Evolutionary conservation across 2,329 filamentous ascomycete genomes (phyloP).

Genomic region (Fusarium graminum): DNA sequence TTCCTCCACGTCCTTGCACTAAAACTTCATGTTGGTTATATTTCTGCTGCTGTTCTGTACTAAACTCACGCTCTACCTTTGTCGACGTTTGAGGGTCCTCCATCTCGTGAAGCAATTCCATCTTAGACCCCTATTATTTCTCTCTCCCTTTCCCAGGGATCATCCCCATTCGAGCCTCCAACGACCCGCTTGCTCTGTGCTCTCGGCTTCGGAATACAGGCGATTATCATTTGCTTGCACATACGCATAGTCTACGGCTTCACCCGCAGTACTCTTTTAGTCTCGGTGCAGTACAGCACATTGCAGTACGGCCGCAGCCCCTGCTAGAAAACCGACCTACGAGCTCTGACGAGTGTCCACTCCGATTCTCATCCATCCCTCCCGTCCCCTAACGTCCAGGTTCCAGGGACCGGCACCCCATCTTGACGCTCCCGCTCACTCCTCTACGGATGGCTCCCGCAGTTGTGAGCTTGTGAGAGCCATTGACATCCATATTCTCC

Average conservation of each 20-base stretch:
- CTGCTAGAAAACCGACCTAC: constrained; percentile 25
- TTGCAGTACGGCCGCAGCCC: constrained; percentile 32
- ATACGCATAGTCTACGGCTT: constrained; percentile 16
- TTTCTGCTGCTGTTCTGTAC: constrained; percentile 7
- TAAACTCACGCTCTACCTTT: constrained; percentile 9
- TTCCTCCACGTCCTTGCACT: constrained; percentile 12
- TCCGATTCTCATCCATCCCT: constrained; percentile 36
- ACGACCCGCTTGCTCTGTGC: constrained; percentile 35
- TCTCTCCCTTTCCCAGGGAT: constrained; percentile 27
- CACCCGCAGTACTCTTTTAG: constrained; percentile 18
- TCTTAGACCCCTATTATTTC: constrained; percentile 26
- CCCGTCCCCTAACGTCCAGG: constrained; percentile 36
- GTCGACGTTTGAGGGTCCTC: constrained; percentile 2
- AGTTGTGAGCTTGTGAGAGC: constrained; percentile 40
- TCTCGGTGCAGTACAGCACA: constrained; percentile 30
- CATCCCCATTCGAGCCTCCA: constrained; percentile 28
- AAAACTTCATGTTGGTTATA: constrained; percentile 1
- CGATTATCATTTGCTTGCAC: constrained; percentile 22
- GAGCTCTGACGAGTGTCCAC: constrained; percentile 32
- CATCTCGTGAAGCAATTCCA: constrained; percentile 15
- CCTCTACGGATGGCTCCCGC: constrained; percentile 36
- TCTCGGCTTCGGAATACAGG: constrained; percentile 26
- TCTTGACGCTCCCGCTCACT: constrained; percentile 40
- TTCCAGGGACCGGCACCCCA: constrained; percentile 38
- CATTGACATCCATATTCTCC: constrained; percentile 30